Evolutionary conservation across 2,329 filamentous ascomycete species (phyloP).

Genomic region (Botrytis galanthina): DNA sequence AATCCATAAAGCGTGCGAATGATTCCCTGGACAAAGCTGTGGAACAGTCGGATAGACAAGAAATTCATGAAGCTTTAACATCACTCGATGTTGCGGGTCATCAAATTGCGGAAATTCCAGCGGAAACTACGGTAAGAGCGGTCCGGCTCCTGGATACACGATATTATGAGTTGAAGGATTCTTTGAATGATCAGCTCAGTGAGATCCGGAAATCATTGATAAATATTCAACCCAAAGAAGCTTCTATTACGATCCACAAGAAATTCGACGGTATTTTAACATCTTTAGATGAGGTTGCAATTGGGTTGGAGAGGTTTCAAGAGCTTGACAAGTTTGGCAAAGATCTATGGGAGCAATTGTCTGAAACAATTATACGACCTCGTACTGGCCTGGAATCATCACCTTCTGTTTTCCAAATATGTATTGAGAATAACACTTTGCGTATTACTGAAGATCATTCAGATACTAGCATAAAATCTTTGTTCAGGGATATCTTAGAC

Average conservation of each 20-base stretch:
- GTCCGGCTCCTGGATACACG: slow-evolving; percentile 64
- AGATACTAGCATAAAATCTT: slow-evolving; percentile 47
- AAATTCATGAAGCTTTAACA: slow-evolving; percentile 55
- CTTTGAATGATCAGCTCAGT: slow-evolving; percentile 64
- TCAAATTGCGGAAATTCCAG: slow-evolving; percentile 57
- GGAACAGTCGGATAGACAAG: slow-evolving; percentile 51
- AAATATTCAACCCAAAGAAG: slow-evolving; percentile 55
- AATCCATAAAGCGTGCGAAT: slow-evolving; percentile 55
- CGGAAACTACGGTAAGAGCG: slow-evolving; percentile 60
- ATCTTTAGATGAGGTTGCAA: slow-evolving; percentile 53
- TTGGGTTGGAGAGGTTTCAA: slow-evolving; percentile 58
- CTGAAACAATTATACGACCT: slow-evolving; percentile 58
- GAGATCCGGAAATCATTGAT: slow-evolving; percentile 71
- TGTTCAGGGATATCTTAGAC: slow-evolving; percentile 54
- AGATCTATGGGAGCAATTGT: slow-evolving; percentile 60
- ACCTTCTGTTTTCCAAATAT: slow-evolving; percentile 43
- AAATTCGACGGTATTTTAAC: slow-evolving; percentile 41
- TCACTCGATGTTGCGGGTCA: slow-evolving; percentile 60
- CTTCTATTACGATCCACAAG: slow-evolving; percentile 52
- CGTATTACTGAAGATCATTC: slow-evolving; percentile 43
- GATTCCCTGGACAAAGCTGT: slow-evolving; percentile 62
- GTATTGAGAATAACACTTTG: slow-evolving; percentile 46
- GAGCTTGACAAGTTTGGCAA: slow-evolving; percentile 59
- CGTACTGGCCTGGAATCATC: slow-evolving; percentile 50
- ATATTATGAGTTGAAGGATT: slow-evolving; percentile 62